Conservation (phyloP, 768 basidiomycete species). For the Phanerochaete carnosa region DNA sequence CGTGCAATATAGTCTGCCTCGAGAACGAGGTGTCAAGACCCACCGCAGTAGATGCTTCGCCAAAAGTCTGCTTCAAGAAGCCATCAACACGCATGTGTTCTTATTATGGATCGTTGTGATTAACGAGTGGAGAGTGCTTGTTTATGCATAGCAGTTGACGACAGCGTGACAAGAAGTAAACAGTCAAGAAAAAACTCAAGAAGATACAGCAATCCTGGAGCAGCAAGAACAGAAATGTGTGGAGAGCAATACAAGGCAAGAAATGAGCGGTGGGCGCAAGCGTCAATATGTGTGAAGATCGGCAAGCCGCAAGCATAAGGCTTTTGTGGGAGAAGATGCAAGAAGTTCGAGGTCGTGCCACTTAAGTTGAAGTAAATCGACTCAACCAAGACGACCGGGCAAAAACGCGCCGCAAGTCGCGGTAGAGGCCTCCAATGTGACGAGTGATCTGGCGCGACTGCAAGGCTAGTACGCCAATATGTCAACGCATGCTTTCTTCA, state of each 20-base stretch:
- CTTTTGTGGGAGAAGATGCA: background rate
- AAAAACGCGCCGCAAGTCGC: background rate
- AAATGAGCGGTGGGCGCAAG: background rate
- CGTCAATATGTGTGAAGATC: background rate
- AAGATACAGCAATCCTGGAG: constrained; percentile 18
- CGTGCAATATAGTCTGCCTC: background rate
- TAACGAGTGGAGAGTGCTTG: background rate
- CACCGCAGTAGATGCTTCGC: too few species aligned
- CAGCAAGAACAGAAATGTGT: background rate
- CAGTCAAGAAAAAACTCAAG: background rate
- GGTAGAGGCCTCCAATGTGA: background rate
- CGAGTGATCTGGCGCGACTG: constrained; percentile 8
- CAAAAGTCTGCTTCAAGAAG: background rate
- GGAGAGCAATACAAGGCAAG: background rate
- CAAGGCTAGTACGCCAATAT: background rate
- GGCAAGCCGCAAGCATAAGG: background rate
- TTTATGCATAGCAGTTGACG: background rate
- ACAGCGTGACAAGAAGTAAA: background rate
- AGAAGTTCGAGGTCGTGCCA: background rate
- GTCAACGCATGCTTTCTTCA: background rate
- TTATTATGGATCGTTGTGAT: background rate
- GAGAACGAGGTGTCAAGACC: too few species aligned
- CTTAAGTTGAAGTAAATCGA: background rate
- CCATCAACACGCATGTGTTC: background rate
- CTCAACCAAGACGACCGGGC: background rate